phyloP scores from a whole-genome alignment of 305 asterid genomes.

The Solanum hybrid region DNA sequence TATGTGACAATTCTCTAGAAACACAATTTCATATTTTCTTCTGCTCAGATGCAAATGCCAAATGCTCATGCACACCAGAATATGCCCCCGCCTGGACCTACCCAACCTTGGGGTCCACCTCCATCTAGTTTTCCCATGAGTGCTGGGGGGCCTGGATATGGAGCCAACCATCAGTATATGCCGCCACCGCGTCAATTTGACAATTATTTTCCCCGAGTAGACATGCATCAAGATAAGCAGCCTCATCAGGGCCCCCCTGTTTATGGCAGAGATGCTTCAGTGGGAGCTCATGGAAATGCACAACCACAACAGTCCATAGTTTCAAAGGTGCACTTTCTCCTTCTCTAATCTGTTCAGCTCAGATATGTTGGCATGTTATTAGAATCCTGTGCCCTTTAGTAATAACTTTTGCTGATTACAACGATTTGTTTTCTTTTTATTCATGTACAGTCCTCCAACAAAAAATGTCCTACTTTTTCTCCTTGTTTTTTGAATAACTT shows the following conservation, averaged over 20 bases:
- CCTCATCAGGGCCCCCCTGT: conserved; percentile 42
- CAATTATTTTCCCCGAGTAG: conserved; percentile 50
- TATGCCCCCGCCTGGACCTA: conserved; percentile 27
- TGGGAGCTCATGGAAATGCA: conserved; percentile 38
- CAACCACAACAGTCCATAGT: conserved; percentile 55
- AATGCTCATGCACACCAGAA: conserved; percentile 49
- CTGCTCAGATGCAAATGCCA: conserved; percentile 53
- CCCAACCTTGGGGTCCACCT: conserved; percentile 57
- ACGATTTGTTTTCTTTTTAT: not conserved
- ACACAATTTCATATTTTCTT: not conserved
- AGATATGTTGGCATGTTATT: not conserved
- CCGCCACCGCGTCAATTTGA: conserved; percentile 52
- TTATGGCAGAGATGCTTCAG: conserved; percentile 43
- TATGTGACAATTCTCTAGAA: not conserved
- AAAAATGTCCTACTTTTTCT: not conserved
- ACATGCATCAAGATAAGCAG: conserved; percentile 42
- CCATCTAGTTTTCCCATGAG: conserved; percentile 43
- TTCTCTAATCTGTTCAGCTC: not conserved
- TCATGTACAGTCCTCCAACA: not conserved
- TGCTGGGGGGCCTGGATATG: conserved; percentile 46
- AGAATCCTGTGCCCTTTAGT: not conserved
- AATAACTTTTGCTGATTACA: not conserved
- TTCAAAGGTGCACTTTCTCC: conserved; percentile 35
- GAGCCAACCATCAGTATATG: conserved; percentile 39
- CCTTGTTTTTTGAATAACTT: conserved; percentile 2